A percentile compares a stretch with the other conserved stretches of the same genome.
Evolutionary conservation across 805 yeast genomes (phyloP).

Genomic region (Metahyphopichia silvanorum): DNA sequence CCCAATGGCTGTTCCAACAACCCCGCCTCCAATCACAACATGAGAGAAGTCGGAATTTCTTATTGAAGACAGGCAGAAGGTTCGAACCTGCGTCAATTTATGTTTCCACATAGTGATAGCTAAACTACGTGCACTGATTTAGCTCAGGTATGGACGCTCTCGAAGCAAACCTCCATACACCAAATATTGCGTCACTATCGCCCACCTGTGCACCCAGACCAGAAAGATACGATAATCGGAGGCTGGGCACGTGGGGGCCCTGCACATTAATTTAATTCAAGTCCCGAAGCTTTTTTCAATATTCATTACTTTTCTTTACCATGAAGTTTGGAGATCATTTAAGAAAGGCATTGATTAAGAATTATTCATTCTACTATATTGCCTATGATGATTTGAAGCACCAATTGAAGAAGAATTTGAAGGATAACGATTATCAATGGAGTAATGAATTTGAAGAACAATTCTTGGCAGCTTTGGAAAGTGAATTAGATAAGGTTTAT

Average conservation of each 20-base stretch:
- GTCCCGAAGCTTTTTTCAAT: no score
- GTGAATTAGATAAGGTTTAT: constrained; percentile 88
- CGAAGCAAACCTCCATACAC: no score
- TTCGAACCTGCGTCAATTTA: no score
- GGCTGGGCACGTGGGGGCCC: no score
- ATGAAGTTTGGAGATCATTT: constrained; percentile 98
- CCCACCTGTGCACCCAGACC: no score
- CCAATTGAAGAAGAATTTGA: constrained; percentile 67
- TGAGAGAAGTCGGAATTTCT: constrained; percentile 54
- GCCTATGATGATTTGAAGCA: constrained; percentile 88
- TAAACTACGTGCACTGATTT: no score
- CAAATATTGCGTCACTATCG: no score
- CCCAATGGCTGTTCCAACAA: constrained; percentile 79
- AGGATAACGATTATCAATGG: constrained; percentile 62
- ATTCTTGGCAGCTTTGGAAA: constrained; percentile 71
- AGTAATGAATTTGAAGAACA: constrained; percentile 74
- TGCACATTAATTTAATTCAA: no score
- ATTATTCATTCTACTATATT: constrained; percentile 86
- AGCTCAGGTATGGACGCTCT: no score
- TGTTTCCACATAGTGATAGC: no score
- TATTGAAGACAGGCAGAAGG: neutral
- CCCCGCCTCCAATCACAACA: constrained; percentile 80
- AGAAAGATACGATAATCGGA: no score
- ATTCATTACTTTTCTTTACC: no score
- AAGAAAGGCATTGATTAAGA: constrained; percentile 83